Base-by-base conservation (phyloP, 768 basidiomycete species). In the Cystobasidium onofrii region DNA sequence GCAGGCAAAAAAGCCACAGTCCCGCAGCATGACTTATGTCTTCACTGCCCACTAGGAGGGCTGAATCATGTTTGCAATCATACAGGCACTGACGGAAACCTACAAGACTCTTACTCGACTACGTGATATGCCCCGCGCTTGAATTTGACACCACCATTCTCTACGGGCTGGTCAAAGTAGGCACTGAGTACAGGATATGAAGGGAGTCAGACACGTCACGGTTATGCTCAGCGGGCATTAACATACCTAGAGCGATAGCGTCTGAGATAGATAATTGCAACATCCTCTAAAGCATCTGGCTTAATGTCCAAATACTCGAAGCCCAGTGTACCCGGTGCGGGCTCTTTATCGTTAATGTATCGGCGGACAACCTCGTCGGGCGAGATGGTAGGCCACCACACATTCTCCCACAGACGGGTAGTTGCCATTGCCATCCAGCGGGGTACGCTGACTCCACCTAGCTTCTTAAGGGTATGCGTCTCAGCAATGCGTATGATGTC, bases 331-430 rank as follows among this genome's bases (percentile, higher is more conserved):
- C 83, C 85, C 73, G 84, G 86, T 72, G 87, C 85, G 43, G 84
- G 83, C 10, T 80, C 80, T 13, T 80, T 70, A 81, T 98, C 94
- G 82, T 92, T 86, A 77, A 97, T 86, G 81, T 87, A 96, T 74
- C 91, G 86, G 78, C 96, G 85, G 78, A 86, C 85, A 25, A 99
- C 88, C 81, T 96, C 93, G 80, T 99, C 95, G 0, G 92, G 91
- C 80, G 86, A 87, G 63, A 96, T 84, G 43, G 89, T 85, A 15
- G 94, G 93, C 93, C 94, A 98, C 93, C 92, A 99, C 0, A 82
- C 85, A 74, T 77, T 81, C 80, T 87, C 85, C n/a, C 85, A 84
- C 61, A 84, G 81, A 76, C 84, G 87, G 1, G 92, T 85, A 44
- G 91, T 81, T 9, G 85, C 78, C 36, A 85, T 82, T 44, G 92